Base-by-base conservation (phyloP, 169 alveolate species). In the Babesia ovis region DNA sequence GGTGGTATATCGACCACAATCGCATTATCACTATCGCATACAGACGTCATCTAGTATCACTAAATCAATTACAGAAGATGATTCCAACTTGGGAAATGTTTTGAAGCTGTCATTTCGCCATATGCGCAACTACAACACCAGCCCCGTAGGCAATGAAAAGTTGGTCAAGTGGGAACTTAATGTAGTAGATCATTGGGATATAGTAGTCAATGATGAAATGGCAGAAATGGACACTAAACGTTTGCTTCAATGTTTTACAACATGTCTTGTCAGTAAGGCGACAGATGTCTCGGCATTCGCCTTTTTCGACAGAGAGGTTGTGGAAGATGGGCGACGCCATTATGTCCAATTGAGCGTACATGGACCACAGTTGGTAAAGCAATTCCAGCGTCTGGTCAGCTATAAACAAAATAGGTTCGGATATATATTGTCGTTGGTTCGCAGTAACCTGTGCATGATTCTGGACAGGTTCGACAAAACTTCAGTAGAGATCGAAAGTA, bases 181-280 rank as follows among this genome's bases (percentile, higher is more conserved):
- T 34, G 69, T 79, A 8, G 46, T 57, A 1, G 83, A 79, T 32
- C 76, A 69, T 43, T 79, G 86, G 86, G 86, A 79, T 55, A 37
- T 79, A 3, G 75, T 66, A 8, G 68, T 69, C 34, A 79, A 68
- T 56, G 83, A 70, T 11, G 86, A 79, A 27, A 39, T 79, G 55
- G 16, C 46, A 20, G 32, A 57, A 11, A 50, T 79, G 45, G 27
- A 35, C 22, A 70, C 68, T 0, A 53, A 46, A n/a, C 37, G 61
- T 39, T 41, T 79, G 12, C 22, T 79, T n/a, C 60, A 50, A 29
- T 53, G 54, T 29, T 79, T 67, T 53, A 64, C 59, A 18, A 42
- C 66, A 25, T 31, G 77, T 32, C 67, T 79, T 32, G 61, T 79
- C 25, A 48, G 58, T 4, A 34, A 43, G 46, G 32, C 35, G 18